phyloP scores from a whole-genome alignment of 2,329 filamentous ascomycete species.

The Chrysoporthe cubensis region DNA sequence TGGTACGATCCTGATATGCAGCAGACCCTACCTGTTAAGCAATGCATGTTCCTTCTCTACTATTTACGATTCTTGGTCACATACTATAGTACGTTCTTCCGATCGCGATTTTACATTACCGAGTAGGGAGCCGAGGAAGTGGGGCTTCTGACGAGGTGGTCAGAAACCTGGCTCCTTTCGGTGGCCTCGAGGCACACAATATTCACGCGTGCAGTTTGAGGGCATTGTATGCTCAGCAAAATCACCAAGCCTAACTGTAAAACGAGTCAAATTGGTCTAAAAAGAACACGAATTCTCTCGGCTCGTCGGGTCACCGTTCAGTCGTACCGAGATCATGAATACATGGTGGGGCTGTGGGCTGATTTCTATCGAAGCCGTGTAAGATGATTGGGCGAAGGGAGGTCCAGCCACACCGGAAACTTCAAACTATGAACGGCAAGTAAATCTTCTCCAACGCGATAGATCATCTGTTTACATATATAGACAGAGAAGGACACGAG shows the following conservation, averaged over 20 bases:
- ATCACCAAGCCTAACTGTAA: background rate
- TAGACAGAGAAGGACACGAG: background rate
- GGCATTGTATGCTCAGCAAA: background rate
- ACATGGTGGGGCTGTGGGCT: background rate
- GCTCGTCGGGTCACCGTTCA: background rate
- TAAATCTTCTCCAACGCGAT: background rate
- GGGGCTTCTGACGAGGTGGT: background rate
- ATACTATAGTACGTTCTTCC: background rate
- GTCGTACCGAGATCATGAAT: background rate
- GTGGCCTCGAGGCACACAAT: background rate
- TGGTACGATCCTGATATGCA: background rate
- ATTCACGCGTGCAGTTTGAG: background rate
- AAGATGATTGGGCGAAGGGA: slow-evolving; percentile 1
- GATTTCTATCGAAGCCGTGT: background rate
- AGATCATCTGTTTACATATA: background rate
- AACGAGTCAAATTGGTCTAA: background rate
- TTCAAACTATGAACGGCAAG: background rate
- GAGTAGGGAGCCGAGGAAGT: background rate
- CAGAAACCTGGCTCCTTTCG: background rate
- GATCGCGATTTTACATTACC: background rate
- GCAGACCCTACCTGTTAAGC: background rate
- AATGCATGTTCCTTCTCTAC: background rate
- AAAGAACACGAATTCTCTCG: background rate
- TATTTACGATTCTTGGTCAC: background rate
- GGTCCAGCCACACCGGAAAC: background rate